Conservation (phyloP, 306 rosid genomes). For the Neltuma alba region DNA sequence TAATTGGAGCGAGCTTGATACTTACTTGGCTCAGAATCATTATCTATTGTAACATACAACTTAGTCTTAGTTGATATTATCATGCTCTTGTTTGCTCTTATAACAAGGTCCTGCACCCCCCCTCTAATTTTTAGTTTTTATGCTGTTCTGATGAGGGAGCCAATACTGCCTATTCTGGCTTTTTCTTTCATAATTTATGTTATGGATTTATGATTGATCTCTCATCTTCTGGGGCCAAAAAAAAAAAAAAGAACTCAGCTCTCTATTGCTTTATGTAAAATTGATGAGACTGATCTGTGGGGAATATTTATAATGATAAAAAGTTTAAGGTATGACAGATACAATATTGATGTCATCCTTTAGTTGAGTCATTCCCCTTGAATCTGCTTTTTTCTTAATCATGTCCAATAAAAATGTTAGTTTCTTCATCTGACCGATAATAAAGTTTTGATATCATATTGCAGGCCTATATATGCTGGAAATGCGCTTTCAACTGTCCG, state of each 20-base stretch:
- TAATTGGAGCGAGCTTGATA: not conserved
- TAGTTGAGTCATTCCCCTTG: not conserved
- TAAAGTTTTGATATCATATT: conserved; percentile 34
- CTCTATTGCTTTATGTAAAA: not conserved
- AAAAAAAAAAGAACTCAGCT: not conserved
- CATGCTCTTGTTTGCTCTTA: conserved; percentile 26
- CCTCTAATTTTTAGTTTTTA: conserved; percentile 9
- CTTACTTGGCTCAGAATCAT: not conserved
- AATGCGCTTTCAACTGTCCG: conserved; percentile 86
- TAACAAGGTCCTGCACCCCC: not conserved
- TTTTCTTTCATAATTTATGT: not conserved
- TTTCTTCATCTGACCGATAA: conserved; percentile 28
- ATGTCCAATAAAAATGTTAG: not conserved
- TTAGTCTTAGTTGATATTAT: conserved; percentile 1
- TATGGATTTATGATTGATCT: conserved; percentile 27
- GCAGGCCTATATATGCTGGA: conserved; percentile 98
- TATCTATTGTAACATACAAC: not conserved
- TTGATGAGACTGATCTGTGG: not conserved
- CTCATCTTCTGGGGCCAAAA: not conserved
- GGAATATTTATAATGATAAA: not conserved
- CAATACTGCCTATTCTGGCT: conserved; percentile 6
- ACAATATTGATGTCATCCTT: not conserved
- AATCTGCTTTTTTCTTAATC: conserved; percentile 22
- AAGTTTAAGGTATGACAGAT: not conserved
- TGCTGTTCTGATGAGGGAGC: conserved; percentile 4